Base-by-base conservation (phyloP, 2,329 filamentous ascomycete genomes). In the Fusarium lateritium region DNA sequence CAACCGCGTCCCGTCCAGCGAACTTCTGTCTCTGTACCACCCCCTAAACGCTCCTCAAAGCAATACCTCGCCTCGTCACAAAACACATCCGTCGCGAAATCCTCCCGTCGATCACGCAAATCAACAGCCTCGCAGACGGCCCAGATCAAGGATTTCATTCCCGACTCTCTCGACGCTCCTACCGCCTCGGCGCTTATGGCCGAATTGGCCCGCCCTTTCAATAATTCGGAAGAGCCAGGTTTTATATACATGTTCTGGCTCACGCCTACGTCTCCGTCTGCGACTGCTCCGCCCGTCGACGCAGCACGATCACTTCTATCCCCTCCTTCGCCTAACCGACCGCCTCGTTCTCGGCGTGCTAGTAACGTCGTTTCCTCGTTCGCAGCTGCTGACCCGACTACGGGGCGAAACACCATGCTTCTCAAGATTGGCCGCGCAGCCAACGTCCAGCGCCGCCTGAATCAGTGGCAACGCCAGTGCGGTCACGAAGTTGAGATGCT, bases 161-260 rank as follows among this genome's bases (percentile, higher is more conserved):
- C 93, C 0, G 78, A 85, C 10, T 81, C 85, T 3, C 83, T 93
- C 6, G 86, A 90, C 3, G 89, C 92, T 2, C 83, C 91, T 71
- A 92, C 89, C 1, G 85, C 92, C 0, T 91, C 93, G 0, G 81
- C 85, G 7, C 84, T 98, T 5, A 86, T 95, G 62, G 84, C 91
- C 4, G 94, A 98, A 78, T 85, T 98, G 11, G 88, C 84, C 80
- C 77, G 96, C 87, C 83, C 94, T 85, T 77, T 76, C 36, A 75
- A 78, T 2, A 87, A 94, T 45, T 94, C 93, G 0, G 83, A 88
- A 22, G 93, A 97, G 72, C 84, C 91, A 14, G 96, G 96, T 38
- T 99, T 96, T 81, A 98, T 99, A 71, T 99, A 99, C 85, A 97
- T 99, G 79, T 99, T 98, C 85, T 98, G 95, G 94, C 86, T 98